Base-by-base conservation (phyloP, 1,139 yeast genomes). In the Hansenula anomala region DNA sequence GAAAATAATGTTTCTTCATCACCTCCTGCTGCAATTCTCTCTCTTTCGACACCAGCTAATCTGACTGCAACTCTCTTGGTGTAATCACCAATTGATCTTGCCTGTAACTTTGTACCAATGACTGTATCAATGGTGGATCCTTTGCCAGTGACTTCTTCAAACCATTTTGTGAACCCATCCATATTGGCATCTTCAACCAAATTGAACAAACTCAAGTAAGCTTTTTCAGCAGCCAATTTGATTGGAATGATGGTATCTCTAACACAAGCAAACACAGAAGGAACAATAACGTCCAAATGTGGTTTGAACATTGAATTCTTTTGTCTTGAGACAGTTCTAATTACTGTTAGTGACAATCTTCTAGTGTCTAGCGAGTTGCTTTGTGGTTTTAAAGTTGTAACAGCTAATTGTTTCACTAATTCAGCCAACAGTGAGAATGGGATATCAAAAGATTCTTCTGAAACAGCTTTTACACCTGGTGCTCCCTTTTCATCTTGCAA, bases 171-270 rank as follows among this genome's bases (percentile, higher is more conserved):
- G 64, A 87, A 87, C 22, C 62, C 57, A 1, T 49, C 60, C 63
- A 75, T 64, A n/a, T 71, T 69, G n/a, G 66, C 73, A 44, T 87
- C 92, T 30, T 83, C 89, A 22, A 87, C 80, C 48, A 90, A 67
- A 40, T 74, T 69, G 59, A 89, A 81, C 17, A 88, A 61, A 2
- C 89, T 78, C 52, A 90, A 62, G 59, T 75, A 90, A 1, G 96
- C 90, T 67, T 88, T 88, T 60, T 92, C 98, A 5, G 96, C 96
- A 1, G 97, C 97, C 46, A 92, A 71, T 56, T 89, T 89, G 51
- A 92, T 83, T 4, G 98, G 97, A 53, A 92, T 87, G 34, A 86
- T 69, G 14, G 80, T 73, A 53, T 90, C 96, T 49, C 98, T 75
- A 33, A 92, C 84, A 58, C 95, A 82, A 0, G 81, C 68, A 58